Conservation (phyloP, 768 basidiomycete genomes). For the Leccinum imitatum region DNA sequence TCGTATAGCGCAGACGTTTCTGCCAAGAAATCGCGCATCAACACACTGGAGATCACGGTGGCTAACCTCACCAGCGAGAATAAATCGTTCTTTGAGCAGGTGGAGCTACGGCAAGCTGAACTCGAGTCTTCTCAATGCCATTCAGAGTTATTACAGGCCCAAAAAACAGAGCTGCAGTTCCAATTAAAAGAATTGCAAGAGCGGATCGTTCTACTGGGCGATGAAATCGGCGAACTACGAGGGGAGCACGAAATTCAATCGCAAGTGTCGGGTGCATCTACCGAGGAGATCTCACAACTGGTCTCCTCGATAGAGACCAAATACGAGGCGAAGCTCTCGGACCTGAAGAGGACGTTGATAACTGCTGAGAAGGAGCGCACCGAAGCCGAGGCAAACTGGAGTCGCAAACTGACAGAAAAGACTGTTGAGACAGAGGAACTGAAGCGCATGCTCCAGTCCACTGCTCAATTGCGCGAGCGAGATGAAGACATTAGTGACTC, state of each 20-base stretch:
- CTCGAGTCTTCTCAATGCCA: conserved; percentile 79
- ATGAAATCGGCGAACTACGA: conserved; percentile 65
- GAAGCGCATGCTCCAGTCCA: conserved; percentile 54
- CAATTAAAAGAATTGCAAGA: conserved; percentile 82
- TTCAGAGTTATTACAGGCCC: conserved; percentile 70
- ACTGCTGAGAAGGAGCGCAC: conserved; percentile 78
- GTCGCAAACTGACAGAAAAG: conserved; percentile 77
- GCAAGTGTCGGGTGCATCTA: conserved; percentile 43
- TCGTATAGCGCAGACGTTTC: conserved; percentile 67
- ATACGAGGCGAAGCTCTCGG: conserved; percentile 73
- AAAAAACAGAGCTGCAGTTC: conserved; percentile 82
- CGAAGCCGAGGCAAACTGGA: conserved; percentile 89
- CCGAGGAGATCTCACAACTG: conserved; percentile 70
- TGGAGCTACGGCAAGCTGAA: conserved; percentile 88
- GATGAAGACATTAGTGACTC: conserved; percentile 50
- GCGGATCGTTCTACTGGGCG: conserved; percentile 64
- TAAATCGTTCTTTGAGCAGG: conserved; percentile 76
- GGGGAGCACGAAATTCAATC: conserved; percentile 52
- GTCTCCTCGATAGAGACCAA: conserved; percentile 72
- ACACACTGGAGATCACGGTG: conserved; percentile 69
- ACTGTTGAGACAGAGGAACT: conserved; percentile 74
- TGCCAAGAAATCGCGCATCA: conserved; percentile 58
- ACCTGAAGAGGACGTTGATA: conserved; percentile 62
- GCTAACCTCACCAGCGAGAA: conserved; percentile 72
- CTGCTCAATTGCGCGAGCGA: conserved; percentile 58